Percentiles rank a stretch among this genome's conserved stretches.
These are phyloP conservation scores for Nothopassalora personata DNA, from an alignment of 2,329 filamentous ascomycete genomes.

Conservation along the genomic window DNA sequence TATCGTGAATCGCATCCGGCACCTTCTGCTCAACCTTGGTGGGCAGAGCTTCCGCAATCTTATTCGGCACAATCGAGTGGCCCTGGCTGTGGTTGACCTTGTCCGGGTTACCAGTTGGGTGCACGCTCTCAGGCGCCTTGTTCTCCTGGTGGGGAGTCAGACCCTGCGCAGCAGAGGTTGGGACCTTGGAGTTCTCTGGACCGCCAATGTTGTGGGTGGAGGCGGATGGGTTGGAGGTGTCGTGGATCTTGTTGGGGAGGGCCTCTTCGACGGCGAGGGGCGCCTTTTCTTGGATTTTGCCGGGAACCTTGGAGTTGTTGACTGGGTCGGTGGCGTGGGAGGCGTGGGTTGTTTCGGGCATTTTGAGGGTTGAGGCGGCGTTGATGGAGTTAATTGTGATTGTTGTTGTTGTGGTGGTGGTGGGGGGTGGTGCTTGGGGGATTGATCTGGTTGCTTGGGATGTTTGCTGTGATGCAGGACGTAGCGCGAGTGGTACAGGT, in stretches of 20 bases:
- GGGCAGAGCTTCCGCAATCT: constrained; percentile 9
- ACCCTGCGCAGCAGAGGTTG: not conserved
- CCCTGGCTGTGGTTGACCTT: constrained; percentile 11
- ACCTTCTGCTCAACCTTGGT: constrained; percentile 11
- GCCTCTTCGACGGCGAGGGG: constrained; percentile 3
- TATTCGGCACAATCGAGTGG: constrained; percentile 7
- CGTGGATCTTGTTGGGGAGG: constrained; percentile 1
- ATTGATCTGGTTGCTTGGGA: not conserved
- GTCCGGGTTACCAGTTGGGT: constrained; percentile 9
- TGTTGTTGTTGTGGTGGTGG: not conserved
- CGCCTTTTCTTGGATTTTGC: constrained; percentile 7
- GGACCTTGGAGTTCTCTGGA: not conserved
- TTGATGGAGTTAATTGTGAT: not conserved
- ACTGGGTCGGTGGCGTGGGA: constrained; percentile 7
- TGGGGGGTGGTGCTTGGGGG: not conserved
- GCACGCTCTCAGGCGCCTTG: constrained; percentile 3
- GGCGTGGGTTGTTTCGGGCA: constrained; percentile 8
- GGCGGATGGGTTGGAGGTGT: constrained; percentile 2
- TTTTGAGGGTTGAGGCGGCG: constrained; percentile 1
- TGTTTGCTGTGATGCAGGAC: not conserved
- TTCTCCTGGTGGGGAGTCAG: not conserved
- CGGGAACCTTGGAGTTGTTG: constrained; percentile 1
- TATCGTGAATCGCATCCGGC: constrained; percentile 9
- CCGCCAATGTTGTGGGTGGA: not conserved
- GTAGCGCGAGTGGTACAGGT: not conserved